Conservation (phyloP, 768 basidiomycete genomes). For the Nidularia sp. region DNA sequence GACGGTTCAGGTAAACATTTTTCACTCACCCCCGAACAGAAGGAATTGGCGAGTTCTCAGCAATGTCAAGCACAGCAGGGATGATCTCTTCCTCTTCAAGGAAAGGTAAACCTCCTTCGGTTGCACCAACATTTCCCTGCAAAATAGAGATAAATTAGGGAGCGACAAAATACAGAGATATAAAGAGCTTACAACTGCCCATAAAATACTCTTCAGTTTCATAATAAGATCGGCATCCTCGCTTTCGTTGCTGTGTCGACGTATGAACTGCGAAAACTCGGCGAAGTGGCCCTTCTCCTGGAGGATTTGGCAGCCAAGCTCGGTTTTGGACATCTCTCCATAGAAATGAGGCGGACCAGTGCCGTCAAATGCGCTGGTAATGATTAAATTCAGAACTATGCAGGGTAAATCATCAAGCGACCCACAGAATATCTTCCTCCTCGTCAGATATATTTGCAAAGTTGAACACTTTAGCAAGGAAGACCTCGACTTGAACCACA, state of each 20-base stretch:
- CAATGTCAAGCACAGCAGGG: conserved; percentile 85
- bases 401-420: conserved; percentile 4
- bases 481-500: conserved; percentile 91
- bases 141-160: background rate
- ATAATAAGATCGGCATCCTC: conserved; percentile 80
- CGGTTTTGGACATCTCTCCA: conserved; percentile 96
- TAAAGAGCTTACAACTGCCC: conserved; percentile 80
- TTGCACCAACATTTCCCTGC: conserved; percentile 92
- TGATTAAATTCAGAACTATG: background rate
- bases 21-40: conserved; percentile 86
- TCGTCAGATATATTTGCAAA: conserved; percentile 54
- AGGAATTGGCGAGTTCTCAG: conserved; percentile 82
- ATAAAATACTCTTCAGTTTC: conserved; percentile 91
- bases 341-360: conserved; percentile 95
- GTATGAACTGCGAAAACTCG: conserved; percentile 88
- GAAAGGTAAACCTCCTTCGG: conserved; percentile 87
- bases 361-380: conserved; percentile 68
- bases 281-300: conserved; percentile 87
- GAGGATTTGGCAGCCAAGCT: conserved; percentile 87
- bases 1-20: background rate
- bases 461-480: conserved; percentile 76
- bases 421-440: conserved; percentile 57
- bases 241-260: conserved; percentile 80
- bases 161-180: background rate
- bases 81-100: conserved; percentile 95